Percentiles rank a stretch among this genome's conserved stretches.
phyloP scores from a whole-genome alignment of 169 alveolate species.

The Cryptosporidium tyzzeri region DNA sequence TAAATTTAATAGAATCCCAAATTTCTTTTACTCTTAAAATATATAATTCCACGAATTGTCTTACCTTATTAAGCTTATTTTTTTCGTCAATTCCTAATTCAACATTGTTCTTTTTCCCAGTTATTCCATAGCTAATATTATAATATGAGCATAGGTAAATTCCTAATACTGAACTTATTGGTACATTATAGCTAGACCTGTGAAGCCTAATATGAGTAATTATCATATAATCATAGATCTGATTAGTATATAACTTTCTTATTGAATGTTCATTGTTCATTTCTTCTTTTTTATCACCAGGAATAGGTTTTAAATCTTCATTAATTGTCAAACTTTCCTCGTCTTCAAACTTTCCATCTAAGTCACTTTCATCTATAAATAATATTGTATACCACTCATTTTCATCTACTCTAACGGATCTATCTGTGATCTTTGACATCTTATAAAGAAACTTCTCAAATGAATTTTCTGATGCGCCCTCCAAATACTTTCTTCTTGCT shows the following conservation, averaged over 20 bases:
- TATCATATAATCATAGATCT: constrained; percentile 11
- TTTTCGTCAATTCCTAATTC: neutral
- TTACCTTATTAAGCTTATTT: neutral
- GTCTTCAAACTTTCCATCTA: neutral
- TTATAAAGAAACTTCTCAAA: constrained; percentile 51
- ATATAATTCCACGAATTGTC: constrained; percentile 24
- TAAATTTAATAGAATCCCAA: constrained; percentile 61
- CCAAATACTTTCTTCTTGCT: constrained; percentile 25
- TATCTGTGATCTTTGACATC: constrained; percentile 22
- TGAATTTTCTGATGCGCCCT: constrained; percentile 45
- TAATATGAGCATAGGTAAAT: constrained; percentile 31
- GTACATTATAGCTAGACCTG: neutral
- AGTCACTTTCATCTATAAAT: constrained; percentile 37
- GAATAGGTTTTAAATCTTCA: neutral
- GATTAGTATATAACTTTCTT: neutral
- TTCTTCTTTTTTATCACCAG: neutral
- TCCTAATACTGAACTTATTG: neutral
- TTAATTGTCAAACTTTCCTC: neutral
- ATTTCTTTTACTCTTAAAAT: constrained; percentile 18
- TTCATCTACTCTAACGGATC: constrained; percentile 44
- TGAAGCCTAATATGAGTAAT: constrained; percentile 18
- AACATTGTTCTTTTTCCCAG: neutral
- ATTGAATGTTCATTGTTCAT: neutral
- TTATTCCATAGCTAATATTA: constrained; percentile 29
- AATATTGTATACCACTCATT: constrained; percentile 61